Evolutionary conservation across 805 yeast genomes (phyloP), one percentile per base, ranked within the genome.

Genomic region (Wickerhamiella siamensis): DNA sequence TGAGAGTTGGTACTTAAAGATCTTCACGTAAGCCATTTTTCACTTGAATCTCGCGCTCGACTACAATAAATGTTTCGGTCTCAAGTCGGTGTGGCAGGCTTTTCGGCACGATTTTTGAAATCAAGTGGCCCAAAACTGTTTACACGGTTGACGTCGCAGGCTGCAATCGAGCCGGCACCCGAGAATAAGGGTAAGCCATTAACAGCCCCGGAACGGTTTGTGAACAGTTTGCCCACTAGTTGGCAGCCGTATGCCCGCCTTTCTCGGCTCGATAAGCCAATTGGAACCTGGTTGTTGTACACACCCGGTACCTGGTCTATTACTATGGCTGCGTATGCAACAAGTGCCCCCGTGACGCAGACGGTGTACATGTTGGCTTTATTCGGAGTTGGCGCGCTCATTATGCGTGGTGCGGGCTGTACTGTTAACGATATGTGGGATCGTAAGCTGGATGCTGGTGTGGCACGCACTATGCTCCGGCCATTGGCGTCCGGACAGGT

Each of bases 381-480:
- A 12, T 91, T 86, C 57, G 77, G 88, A 4, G 66, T 79, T 3
- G 99, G 99, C 12, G 73, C 96, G 0, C 54, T 87, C 32, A 69
- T 88, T 15, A 91, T 93, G 94, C 72, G 99, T 59, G 95, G 97
- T 21, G 96, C 95, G 1, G 99, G 98, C 0, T 91, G 99, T 59
- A 87, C 95, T 0, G 78, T 91, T 42, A 91, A 91, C 58, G 99
- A 91, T 60, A 66, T 88, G 36, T 66, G 79, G 57, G 99, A 91
- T 57, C 66, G 84, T 41, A 69, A 88, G 45, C 66, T 87, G 38
- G 99, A 91, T 55, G 69, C 71, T 48, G 72, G 84, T 59, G 98
- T 91, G 3, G 79, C 80, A 6, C 71, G 99, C 49, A 88, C 97
- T 2, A 72, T 77, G 39, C 83, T 78, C 54, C 68, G 99, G 54